Conservation (phyloP, 805 yeast species). For the Nakazawaea anatomiae region DNA sequence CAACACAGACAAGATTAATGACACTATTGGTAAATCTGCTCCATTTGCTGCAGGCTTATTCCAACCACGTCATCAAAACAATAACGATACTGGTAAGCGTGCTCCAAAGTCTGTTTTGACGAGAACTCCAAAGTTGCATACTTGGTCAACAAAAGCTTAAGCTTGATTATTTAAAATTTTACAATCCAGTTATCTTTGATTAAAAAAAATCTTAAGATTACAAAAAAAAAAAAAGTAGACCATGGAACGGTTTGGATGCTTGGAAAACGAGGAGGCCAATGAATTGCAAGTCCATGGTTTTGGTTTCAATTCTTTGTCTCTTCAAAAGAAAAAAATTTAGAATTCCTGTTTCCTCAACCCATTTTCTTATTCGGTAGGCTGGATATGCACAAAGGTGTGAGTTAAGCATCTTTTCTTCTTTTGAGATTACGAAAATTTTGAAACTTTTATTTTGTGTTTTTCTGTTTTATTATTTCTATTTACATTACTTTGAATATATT, state of each 20-base stretch:
- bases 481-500: neutral
- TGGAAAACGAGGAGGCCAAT: neutral
- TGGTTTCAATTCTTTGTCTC: too few relatives aligned
- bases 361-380: neutral
- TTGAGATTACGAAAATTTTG: neutral
- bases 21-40: slow-evolving; percentile 16
- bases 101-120: slow-evolving; percentile 35
- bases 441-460: neutral
- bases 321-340: too few relatives aligned
- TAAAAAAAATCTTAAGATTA: neutral
- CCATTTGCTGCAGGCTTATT: slow-evolving; percentile 55
- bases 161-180: slow-evolving; percentile 14
- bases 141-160: slow-evolving; percentile 47
- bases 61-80: slow-evolving; percentile 80
- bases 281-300: too few relatives aligned
- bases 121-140: slow-evolving; percentile 33
- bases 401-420: neutral
- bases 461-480: neutral
- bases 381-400: neutral
- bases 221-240: neutral
- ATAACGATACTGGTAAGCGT: slow-evolving; percentile 76
- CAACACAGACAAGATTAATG: slow-evolving; percentile 24
- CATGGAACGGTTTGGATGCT: neutral
- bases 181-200: neutral
- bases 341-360: neutral